Percentiles rank a stretch among this genome's conserved stretches.
Conservation (phyloP, 192 early-diverging fungal species). For the Coemansia sp. region DNA sequence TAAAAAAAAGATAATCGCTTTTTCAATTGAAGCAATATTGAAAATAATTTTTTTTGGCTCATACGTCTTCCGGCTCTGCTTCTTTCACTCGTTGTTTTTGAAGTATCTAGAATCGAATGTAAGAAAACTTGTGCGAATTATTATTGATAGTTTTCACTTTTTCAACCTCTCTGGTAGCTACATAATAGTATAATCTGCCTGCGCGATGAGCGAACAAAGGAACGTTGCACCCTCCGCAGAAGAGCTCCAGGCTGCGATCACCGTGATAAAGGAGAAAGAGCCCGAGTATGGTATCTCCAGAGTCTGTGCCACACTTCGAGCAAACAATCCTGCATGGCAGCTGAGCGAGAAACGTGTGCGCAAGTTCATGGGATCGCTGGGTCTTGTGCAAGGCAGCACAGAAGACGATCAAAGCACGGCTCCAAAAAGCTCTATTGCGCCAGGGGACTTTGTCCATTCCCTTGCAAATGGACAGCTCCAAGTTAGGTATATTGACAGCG, state of each 20-base stretch:
- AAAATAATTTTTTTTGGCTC: neutral
- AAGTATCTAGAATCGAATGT: no score
- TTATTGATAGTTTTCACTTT: no score
- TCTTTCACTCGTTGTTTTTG: no score
- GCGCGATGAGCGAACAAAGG: constrained; percentile 7
- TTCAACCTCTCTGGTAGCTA: no score
- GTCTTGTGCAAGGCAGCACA: constrained; percentile 46
- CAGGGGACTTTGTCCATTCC: constrained; percentile 36
- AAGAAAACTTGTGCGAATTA: no score
- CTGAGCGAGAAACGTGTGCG: constrained; percentile 65
- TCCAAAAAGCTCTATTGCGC: constrained; percentile 36
- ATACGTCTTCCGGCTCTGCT: no score
- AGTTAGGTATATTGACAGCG: constrained; percentile 37
- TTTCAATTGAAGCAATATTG: neutral
- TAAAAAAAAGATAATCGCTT: neutral
- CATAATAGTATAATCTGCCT: no score
- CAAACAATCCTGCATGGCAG: constrained; percentile 56
- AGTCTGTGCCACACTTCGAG: constrained; percentile 43
- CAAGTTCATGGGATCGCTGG: constrained; percentile 57
- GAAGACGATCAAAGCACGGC: constrained; percentile 41
- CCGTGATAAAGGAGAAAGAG: constrained; percentile 50
- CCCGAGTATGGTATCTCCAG: constrained; percentile 59
- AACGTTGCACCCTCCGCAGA: constrained; percentile 29
- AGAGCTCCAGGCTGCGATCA: constrained; percentile 43
- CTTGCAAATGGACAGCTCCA: constrained; percentile 38